These are phyloP conservation scores for Beta macrorhiza DNA, from an alignment of 179 eudicot species.

Conservation along the genomic window DNA sequence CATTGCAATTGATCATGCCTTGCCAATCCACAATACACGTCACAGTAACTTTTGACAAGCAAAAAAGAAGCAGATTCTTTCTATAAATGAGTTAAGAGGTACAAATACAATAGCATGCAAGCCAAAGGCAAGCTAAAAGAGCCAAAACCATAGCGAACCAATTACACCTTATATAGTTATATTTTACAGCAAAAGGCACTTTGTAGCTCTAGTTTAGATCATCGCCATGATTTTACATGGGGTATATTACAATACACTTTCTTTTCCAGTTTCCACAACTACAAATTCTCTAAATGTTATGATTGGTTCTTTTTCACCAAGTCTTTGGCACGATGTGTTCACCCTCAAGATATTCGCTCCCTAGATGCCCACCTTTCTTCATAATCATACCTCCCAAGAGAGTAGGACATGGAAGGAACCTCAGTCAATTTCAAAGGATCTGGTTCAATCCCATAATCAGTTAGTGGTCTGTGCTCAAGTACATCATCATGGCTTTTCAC, in stretches of 20 bases:
- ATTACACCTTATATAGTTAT: not conserved
- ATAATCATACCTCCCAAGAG: conserved; percentile 59
- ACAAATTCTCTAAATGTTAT: not conserved
- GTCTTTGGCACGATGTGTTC: not conserved
- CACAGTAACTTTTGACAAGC: not conserved
- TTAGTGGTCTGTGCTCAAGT: conserved; percentile 88
- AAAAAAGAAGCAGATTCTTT: not conserved
- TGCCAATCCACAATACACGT: not conserved
- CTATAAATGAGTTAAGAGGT: not conserved
- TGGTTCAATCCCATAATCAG: conserved; percentile 95
- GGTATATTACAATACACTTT: not conserved
- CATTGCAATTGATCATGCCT: not conserved
- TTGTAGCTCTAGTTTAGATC: not conserved
- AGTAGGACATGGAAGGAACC: conserved; percentile 50
- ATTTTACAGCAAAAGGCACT: conserved; percentile 4
- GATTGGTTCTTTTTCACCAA: not conserved
- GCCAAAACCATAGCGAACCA: conserved; percentile 11
- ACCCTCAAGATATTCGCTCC: conserved; percentile 44
- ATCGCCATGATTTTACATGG: not conserved
- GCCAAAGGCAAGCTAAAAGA: conserved; percentile 7
- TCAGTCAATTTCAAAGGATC: conserved; percentile 70
- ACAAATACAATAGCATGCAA: not conserved
- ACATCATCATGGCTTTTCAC: conserved; percentile 70
- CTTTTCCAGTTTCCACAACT: no score
- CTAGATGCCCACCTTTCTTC: conserved; percentile 67